Evolutionary conservation across 163 green algal species (phyloP), one percentile per base, ranked within the genome.

Genomic region (Chlamydomonas reinhardtii): DNA sequence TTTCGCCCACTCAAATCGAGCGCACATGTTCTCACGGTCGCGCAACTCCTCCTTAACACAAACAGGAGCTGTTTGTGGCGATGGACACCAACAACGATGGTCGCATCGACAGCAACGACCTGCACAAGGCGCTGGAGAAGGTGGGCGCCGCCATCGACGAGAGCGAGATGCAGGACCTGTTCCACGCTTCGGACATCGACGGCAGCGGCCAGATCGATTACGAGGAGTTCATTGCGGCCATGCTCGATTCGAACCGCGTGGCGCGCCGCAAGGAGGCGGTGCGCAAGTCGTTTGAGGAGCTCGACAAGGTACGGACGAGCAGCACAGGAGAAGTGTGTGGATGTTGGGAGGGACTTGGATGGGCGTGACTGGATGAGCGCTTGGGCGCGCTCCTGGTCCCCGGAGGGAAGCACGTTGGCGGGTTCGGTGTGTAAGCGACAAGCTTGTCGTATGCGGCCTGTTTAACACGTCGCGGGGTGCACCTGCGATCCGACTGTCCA

Each of bases 181-280:
- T 98, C 81, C 69, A 91, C n/a, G 89, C 91, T 12, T 94, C 96
- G 11, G 97, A 99, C 92, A 91, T 98, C 22, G 96, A 99, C 79
- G 94, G 93, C 66, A 97, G 90, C 73, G 97, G 97, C 71, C 94
- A 93, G 74, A 98, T 99, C 72, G 97, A 99, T 83, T 99, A 99
- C 84, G 94, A 99, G 80, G 96, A 99, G 93, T 99, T 99, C 89
- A 90, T 99, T 34, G 97, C 97, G 2, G 97, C 97, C 75, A 99
- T 98, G 77, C 91, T 99, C 32, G 94, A 97, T 88, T 91, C 69
- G 52, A 88, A 90, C 48, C 71, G 85, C 4, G 92, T 95, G 34
- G 90, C 92, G 3, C 78, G 90, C 2, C 61, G 89, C 68, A 89
- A 91, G 62, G 88, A 94, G 62, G 80, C 88, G 34, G 86, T 91